Evolutionary conservation across 1,139 yeast genomes (phyloP), one percentile per base, ranked within the genome.

Genomic region (Meyerozyma sp.): DNA sequence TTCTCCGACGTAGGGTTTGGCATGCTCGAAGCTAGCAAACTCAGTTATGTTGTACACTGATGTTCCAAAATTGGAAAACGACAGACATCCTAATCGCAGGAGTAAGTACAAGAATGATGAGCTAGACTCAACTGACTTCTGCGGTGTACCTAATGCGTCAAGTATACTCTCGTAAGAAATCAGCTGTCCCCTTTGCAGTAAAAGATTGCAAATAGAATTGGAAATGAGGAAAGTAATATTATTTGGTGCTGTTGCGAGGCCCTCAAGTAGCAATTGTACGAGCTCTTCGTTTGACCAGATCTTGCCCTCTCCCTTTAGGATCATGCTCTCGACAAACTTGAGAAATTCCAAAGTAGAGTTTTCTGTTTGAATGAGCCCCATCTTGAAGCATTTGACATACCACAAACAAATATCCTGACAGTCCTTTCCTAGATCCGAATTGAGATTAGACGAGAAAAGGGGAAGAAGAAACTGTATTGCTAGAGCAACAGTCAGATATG

Each of bases 1-100:
- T 10, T 32, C 5, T 13, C 5, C 16, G 10, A 32, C 29, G 13
- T 27, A 27, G 7, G 29, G 29, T 27, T 27, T 44, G 29, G 75
- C 62, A 40, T 63, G 62, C 0, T 56, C 52, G 40, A 65, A 68
- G 16, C 57, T 52, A 1, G 74, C 61, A 27, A 67, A 58, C 46
- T 75, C 79, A 6, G 75, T 55, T 36, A 77, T 53, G 46, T 70
- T 73, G 51, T 71, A 71, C 4, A 75, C 46, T 1, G 69, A 57
- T 3, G 72, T 58, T 25, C 64, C 47, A 25, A 63, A 47, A 7
- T 70, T 41, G 35, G 59, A 57, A 7, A 60, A 53, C 1, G 73
- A 65, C 1, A 60, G 44, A 2, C 50, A 40, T 1, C 76, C 55
- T 3, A 79, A 42, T 0, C 43, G 42, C 2, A 64, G 54, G 44